phyloP scores from a whole-genome alignment of 2,329 filamentous ascomycete species.

The Neospermospora avenae region DNA sequence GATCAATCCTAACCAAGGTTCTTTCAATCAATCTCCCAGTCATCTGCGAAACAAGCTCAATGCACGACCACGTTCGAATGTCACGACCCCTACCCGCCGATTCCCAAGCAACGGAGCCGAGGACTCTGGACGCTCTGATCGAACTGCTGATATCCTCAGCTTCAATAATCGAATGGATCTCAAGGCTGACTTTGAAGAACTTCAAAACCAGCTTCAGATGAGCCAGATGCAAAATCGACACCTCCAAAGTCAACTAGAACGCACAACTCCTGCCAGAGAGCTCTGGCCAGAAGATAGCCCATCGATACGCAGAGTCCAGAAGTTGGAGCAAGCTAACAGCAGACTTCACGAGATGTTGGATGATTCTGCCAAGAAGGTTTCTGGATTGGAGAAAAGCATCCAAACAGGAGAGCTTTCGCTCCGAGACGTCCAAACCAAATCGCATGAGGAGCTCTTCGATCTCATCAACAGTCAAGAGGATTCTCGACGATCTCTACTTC shows the following conservation, averaged over 20 bases:
- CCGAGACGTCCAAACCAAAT: conserved; percentile 87
- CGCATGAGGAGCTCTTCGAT: conserved; percentile 90
- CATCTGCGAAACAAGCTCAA: conserved; percentile 56
- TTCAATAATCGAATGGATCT: conserved; percentile 89
- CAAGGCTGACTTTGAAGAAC: conserved; percentile 83
- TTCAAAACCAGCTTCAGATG: conserved; percentile 92
- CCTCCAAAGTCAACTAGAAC: conserved; percentile 81
- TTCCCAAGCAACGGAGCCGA: conserved; percentile 62
- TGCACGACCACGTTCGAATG: conserved; percentile 63
- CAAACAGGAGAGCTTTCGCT: conserved; percentile 83
- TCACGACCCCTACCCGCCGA: conserved; percentile 73
- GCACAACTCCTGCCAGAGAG: conserved; percentile 59
- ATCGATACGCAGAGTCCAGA: conserved; percentile 76
- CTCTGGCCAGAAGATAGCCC: conserved; percentile 70
- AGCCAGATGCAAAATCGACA: conserved; percentile 94
- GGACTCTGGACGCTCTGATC: conserved; percentile 81
- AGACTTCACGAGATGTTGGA: conserved; percentile 92
- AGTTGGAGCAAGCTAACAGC: conserved; percentile 88
- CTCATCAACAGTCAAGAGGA: conserved; percentile 92
- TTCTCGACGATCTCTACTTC: conserved; percentile 74
- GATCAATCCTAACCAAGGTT: conserved; percentile 78
- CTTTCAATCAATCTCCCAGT: conserved; percentile 71
- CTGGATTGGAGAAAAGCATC: conserved; percentile 80
- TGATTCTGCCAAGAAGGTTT: conserved; percentile 90
- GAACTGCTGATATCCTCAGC: conserved; percentile 76